These are phyloP conservation scores for carrot (Daucus carota) DNA, from an alignment of 129 eudicot genomes.

Conservation along the genomic window DH1_v3.0 NC_030381.2:7255001-7255500, in stretches of 20 bases:
- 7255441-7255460: not conserved
- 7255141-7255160: constrained; percentile 14
- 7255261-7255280: constrained; percentile 44
- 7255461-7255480: constrained; percentile 7
- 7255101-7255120: constrained; percentile 15
- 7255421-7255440: not conserved
- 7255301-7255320: not conserved
- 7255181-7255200: constrained; percentile 7
- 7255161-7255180: constrained; percentile 16
- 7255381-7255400: no score
- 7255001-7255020: constrained; percentile 34
- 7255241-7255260: constrained; percentile 74
- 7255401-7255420: not conserved
- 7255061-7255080: constrained; percentile 20
- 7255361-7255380: not conserved
- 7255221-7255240: constrained; percentile 38
- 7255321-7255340: not conserved
- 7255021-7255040: constrained; percentile 55
- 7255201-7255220: constrained; percentile 18
- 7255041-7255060: constrained; percentile 17
- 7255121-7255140: constrained; percentile 12
- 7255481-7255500: constrained; percentile 35
- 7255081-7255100: constrained; percentile 13
- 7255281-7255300: not conserved
- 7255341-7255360: not conserved